phyloP scores from a whole-genome alignment of 495 filamentous ascomycete species.

The Elaphomyces granulatus region DNA sequence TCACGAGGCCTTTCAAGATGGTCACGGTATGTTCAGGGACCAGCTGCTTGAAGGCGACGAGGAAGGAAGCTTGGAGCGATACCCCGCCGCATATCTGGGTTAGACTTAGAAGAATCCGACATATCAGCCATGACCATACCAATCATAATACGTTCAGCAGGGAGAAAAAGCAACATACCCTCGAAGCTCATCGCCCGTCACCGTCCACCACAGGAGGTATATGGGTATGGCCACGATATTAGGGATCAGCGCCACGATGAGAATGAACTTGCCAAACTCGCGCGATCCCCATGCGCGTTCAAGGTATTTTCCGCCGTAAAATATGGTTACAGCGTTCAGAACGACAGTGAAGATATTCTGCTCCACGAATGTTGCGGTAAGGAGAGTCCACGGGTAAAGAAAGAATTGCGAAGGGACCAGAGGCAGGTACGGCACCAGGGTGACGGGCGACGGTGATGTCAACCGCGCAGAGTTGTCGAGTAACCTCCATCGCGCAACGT shows the following conservation, averaged over 20 bases:
- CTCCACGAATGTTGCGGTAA: slow-evolving; percentile 79
- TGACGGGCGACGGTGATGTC: slow-evolving; percentile 30
- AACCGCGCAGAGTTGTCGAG: slow-evolving; percentile 46
- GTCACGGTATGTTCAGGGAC: slow-evolving; percentile 97
- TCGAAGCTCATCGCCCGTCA: slow-evolving; percentile 50
- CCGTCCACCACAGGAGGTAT: slow-evolving; percentile 55
- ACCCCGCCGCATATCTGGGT: slow-evolving; percentile 77
- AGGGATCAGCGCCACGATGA: slow-evolving; percentile 62
- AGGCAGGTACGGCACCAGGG: slow-evolving; percentile 70
- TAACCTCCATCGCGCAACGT: slow-evolving; percentile 41
- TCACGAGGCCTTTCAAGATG: slow-evolving; percentile 72
- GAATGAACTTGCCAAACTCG: slow-evolving; percentile 84
- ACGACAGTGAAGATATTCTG: slow-evolving; percentile 80
- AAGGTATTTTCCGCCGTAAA: slow-evolving; percentile 89
- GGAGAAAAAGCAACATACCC: slow-evolving; percentile 41
- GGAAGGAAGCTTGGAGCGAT: slow-evolving; percentile 80
- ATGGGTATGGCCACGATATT: slow-evolving; percentile 60
- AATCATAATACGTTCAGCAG: slow-evolving; percentile 8
- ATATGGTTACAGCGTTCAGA: slow-evolving; percentile 66
- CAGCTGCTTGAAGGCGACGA: slow-evolving; percentile 96
- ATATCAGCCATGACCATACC: slow-evolving; percentile 17
- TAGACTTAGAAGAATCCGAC: slow-evolving; percentile 33
- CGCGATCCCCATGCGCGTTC: slow-evolving; percentile 91
- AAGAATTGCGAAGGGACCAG: slow-evolving; percentile 71
- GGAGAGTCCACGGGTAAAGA: slow-evolving; percentile 84